These are phyloP conservation scores for Clarireedia monteithiana DNA, from an alignment of 2,329 filamentous ascomycete genomes.

Conservation along the genomic window DNA sequence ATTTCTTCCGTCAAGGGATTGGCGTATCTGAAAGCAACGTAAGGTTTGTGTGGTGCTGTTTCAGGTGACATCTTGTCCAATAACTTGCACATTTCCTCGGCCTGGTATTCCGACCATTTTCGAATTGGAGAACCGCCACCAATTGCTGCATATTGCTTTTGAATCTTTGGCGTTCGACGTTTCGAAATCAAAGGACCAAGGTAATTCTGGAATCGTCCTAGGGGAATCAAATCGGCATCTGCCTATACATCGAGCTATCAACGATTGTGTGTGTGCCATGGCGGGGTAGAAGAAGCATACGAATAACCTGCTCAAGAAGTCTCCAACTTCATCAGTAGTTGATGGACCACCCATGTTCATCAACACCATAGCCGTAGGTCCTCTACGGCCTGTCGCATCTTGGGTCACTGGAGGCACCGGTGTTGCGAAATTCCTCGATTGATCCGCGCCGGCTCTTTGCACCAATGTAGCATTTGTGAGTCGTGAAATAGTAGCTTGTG, in stretches of 20 bases:
- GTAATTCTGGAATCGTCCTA: slow-evolving; percentile 85
- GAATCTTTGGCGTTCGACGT: slow-evolving; percentile 88
- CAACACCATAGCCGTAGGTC: slow-evolving; percentile 96
- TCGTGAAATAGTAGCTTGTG: slow-evolving; percentile 21
- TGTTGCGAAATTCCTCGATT: slow-evolving; percentile 47
- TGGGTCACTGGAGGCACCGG: slow-evolving; percentile 72
- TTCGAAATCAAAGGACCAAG: slow-evolving; percentile 80
- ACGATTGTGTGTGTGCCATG: slow-evolving; percentile 5
- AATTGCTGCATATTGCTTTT: slow-evolving; percentile 91
- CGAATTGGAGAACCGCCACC: slow-evolving; percentile 96
- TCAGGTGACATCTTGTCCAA: slow-evolving; percentile 85
- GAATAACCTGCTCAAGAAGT: slow-evolving; percentile 86
- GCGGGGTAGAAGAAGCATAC: slow-evolving; percentile 43
- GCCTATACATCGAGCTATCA: slow-evolving; percentile 44
- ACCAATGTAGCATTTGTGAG: slow-evolving; percentile 29
- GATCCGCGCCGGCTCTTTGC: slow-evolving; percentile 27
- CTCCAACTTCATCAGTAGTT: slow-evolving; percentile 77
- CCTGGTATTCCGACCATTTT: slow-evolving; percentile 96
- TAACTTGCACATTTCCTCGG: slow-evolving; percentile 92
- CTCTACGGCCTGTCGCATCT: slow-evolving; percentile 60
- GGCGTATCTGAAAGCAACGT: slow-evolving; percentile 95
- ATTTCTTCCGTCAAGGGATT: slow-evolving; percentile 89
- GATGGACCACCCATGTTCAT: slow-evolving; percentile 98
- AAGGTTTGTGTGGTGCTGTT: slow-evolving; percentile 93
- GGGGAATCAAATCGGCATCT: slow-evolving; percentile 90